Conservation (phyloP, 2,329 filamentous ascomycete species). For the Geosmithia putterillii region DNA sequence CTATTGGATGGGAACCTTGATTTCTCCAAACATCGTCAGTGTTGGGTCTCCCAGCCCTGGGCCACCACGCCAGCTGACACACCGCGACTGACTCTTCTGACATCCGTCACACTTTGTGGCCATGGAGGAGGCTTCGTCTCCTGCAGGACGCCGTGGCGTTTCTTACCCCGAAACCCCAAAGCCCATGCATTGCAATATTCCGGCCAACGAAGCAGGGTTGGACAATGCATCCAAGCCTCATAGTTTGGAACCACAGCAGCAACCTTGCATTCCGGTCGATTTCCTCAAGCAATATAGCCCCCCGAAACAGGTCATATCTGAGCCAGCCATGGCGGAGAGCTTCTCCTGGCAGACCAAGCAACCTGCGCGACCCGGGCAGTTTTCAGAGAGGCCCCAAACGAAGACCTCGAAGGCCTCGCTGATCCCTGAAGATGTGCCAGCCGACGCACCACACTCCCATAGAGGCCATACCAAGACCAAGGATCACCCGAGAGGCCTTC, state of each 20-base stretch:
- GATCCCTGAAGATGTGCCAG: neutral
- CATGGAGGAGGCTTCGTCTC: neutral
- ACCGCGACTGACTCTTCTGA: too few relatives aligned
- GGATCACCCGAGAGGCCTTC: neutral
- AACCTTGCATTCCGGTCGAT: neutral
- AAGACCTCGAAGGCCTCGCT: neutral
- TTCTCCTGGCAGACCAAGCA: constrained; percentile 10
- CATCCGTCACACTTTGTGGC: too few relatives aligned
- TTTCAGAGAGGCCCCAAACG: constrained; percentile 7
- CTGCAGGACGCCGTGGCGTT: neutral
- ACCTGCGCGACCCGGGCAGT: constrained; percentile 10
- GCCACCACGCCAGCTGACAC: too few relatives aligned
- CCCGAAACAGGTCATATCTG: constrained; percentile 5
- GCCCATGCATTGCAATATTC: neutral
- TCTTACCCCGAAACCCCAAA: neutral
- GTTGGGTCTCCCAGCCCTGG: too few relatives aligned
- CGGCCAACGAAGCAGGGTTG: neutral
- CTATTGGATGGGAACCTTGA: too few relatives aligned
- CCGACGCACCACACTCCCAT: neutral
- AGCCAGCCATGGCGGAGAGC: constrained; percentile 8
- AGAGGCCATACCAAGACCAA: neutral
- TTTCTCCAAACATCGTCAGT: neutral
- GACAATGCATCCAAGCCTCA: neutral
- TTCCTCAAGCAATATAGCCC: neutral
- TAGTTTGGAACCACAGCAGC: neutral